Evolutionary conservation across 352 stramenopile genomes (phyloP).

Genomic region (Sclerospora graminicola): DNA sequence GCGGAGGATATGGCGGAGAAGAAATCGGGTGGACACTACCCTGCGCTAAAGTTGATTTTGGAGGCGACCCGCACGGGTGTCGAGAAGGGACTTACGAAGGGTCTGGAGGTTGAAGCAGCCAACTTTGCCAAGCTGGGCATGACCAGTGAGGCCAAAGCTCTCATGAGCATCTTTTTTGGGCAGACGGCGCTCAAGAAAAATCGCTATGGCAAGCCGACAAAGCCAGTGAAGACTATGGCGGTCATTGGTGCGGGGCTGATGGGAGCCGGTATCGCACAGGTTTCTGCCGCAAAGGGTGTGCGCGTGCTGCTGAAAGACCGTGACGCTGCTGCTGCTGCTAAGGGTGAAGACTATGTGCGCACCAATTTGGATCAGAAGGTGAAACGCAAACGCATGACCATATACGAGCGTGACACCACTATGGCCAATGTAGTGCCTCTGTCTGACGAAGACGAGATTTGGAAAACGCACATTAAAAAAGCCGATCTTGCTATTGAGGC

Average conservation of each 20-base stretch:
- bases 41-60: slow-evolving; percentile 92
- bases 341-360: slow-evolving; percentile 89
- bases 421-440: slow-evolving; percentile 89
- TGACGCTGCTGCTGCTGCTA: slow-evolving; percentile 71
- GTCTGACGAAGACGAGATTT: slow-evolving; percentile 87
- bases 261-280: slow-evolving; percentile 96
- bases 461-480: slow-evolving; percentile 88
- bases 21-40: slow-evolving; percentile 96
- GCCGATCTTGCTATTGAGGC: slow-evolving; percentile 97
- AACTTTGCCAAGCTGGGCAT: slow-evolving; percentile 95
- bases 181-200: slow-evolving; percentile 98
- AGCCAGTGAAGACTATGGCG: slow-evolving; percentile 88
- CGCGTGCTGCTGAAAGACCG: slow-evolving; percentile 95
- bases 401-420: slow-evolving; percentile 83
- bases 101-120: slow-evolving; percentile 89
- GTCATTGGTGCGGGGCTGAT: slow-evolving; percentile 98
- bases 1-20: slow-evolving; percentile 94
- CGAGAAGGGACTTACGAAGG: slow-evolving; percentile 63
- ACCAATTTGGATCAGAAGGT: slow-evolving; percentile 94
- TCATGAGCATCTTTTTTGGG: slow-evolving; percentile 98
- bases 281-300: slow-evolving; percentile 91
- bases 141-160: slow-evolving; percentile 89
- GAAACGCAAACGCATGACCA: slow-evolving; percentile 91
- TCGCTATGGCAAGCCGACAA: slow-evolving; percentile 82
- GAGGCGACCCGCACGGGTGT: slow-evolving; percentile 82